Evolutionary conservation across 2,329 filamentous ascomycete genomes (phyloP).

Genomic region (Alternaria sp.): DNA sequence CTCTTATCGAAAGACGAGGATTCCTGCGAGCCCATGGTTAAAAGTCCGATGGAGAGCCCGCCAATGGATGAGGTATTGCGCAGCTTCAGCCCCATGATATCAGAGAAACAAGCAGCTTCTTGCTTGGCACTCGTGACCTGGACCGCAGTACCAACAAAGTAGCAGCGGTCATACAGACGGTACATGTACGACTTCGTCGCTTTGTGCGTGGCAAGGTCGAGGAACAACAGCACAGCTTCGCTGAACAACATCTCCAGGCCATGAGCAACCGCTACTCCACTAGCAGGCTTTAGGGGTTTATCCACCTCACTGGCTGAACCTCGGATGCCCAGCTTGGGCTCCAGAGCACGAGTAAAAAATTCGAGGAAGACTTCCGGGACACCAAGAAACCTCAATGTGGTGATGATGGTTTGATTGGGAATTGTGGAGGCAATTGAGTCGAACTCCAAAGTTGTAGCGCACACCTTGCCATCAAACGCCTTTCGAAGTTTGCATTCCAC

Average conservation of each 20-base stretch:
- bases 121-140: constrained; percentile 8
- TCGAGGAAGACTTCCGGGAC: constrained; percentile 62
- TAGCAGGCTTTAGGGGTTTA: constrained; percentile 19
- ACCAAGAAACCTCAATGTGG: constrained; percentile 64
- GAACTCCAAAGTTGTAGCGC: constrained; percentile 23
- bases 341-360: constrained; percentile 63
- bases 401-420: constrained; percentile 65
- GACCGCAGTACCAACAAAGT: constrained; percentile 29
- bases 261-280: constrained; percentile 31
- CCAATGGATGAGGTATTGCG: background rate
- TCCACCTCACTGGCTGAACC: constrained; percentile 27
- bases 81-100: constrained; percentile 21
- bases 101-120: constrained; percentile 21
- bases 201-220: constrained; percentile 29
- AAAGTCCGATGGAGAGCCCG: constrained; percentile 21
- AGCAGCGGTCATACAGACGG: constrained; percentile 30
- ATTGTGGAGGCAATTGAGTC: constrained; percentile 64
- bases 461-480: constrained; percentile 22
- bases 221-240: constrained; percentile 37
- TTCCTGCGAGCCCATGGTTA: constrained; percentile 2
- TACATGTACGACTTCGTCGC: constrained; percentile 28
- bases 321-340: constrained; percentile 31
- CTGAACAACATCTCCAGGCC: constrained; percentile 31
- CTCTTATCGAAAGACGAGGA: background rate
- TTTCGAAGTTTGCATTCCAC: constrained; percentile 28